Conservation (phyloP, 768 basidiomycete genomes). For the Cubamyces lactineus region DNA sequence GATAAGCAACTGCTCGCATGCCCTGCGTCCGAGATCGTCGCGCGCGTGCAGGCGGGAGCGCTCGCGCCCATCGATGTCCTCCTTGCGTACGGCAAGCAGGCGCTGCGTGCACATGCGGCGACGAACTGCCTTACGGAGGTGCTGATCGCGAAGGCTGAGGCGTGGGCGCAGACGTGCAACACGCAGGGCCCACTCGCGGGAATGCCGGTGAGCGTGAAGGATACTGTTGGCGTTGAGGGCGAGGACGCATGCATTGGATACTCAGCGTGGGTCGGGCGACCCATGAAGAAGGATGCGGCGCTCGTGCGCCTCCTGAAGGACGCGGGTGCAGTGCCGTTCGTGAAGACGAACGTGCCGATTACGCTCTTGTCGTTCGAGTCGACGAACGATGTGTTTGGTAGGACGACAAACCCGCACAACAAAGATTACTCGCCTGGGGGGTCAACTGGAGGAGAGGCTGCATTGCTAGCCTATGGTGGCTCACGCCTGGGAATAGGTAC, state of each 20-base stretch:
- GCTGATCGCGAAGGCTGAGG: slow-evolving; percentile 29
- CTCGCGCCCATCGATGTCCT: slow-evolving; percentile 31
- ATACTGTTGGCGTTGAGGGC: slow-evolving; percentile 48
- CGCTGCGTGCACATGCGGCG: slow-evolving; percentile 44
- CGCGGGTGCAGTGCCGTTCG: slow-evolving; percentile 47
- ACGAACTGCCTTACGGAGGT: slow-evolving; percentile 55
- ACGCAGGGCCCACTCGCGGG: slow-evolving; percentile 44
- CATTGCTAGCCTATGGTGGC: slow-evolving; percentile 51
- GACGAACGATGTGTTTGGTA: slow-evolving; percentile 49
- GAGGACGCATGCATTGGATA: slow-evolving; percentile 55
- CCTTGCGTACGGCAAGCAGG: slow-evolving; percentile 42
- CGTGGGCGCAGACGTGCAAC: slow-evolving; percentile 31
- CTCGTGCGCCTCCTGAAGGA: slow-evolving; percentile 45
- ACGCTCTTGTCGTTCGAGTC: slow-evolving; percentile 46
- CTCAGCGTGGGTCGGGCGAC: slow-evolving; percentile 45
- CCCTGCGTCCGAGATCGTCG: slow-evolving; percentile 28
- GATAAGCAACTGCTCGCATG: slow-evolving; percentile 30
- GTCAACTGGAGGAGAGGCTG: slow-evolving; percentile 55
- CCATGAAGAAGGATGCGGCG: slow-evolving; percentile 39
- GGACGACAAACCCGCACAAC: slow-evolving; percentile 51
- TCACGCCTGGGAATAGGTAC: slow-evolving; percentile 51
- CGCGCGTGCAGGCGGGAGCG: slow-evolving; percentile 27
- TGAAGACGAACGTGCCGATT: slow-evolving; percentile 49
- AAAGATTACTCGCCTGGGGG: slow-evolving; percentile 45
- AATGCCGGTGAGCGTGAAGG: slow-evolving; percentile 55